Conservation (phyloP, 192 early-diverging fungal species). For the Umbelopsis sp. region DNA sequence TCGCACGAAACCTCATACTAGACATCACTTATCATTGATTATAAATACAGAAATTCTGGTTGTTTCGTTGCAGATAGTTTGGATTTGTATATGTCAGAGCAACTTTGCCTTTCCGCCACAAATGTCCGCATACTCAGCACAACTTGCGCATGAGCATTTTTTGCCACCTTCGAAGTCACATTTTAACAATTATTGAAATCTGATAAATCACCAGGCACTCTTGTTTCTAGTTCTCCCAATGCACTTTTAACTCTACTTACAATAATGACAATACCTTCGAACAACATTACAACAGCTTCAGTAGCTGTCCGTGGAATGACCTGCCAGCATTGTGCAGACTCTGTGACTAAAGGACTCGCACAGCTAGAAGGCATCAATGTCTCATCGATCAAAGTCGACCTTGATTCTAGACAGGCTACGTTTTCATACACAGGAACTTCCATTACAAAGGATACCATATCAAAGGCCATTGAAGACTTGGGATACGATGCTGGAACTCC, state of each 20-base stretch:
- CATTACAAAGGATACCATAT: slow-evolving; percentile 41
- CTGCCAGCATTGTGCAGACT: slow-evolving; percentile 80
- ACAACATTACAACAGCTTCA: slow-evolving; percentile 30
- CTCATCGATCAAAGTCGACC: slow-evolving; percentile 62
- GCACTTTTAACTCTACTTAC: neutral
- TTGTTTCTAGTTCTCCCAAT: neutral
- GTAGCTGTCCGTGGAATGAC: slow-evolving; percentile 81
- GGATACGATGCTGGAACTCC: slow-evolving; percentile 68
- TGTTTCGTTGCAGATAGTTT: no score
- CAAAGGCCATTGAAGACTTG: slow-evolving; percentile 63
- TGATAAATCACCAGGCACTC: neutral
- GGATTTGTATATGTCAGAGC: no score
- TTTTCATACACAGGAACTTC: slow-evolving; percentile 45
- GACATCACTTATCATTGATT: no score
- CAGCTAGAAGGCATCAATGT: slow-evolving; percentile 52
- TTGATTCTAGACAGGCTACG: slow-evolving; percentile 64
- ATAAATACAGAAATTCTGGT: no score
- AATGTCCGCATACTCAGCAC: no score
- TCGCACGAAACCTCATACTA: no score
- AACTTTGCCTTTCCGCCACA: no score
- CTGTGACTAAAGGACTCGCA: slow-evolving; percentile 60
- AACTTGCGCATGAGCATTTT: slow-evolving; percentile 5
- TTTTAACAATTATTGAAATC: neutral
- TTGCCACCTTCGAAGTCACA: slow-evolving; percentile 6
- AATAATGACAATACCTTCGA: neutral